These are phyloP conservation scores for Berberis vulgaris DNA, from an alignment of 164 flowering plant species.

Conservation along the genomic window DNA sequence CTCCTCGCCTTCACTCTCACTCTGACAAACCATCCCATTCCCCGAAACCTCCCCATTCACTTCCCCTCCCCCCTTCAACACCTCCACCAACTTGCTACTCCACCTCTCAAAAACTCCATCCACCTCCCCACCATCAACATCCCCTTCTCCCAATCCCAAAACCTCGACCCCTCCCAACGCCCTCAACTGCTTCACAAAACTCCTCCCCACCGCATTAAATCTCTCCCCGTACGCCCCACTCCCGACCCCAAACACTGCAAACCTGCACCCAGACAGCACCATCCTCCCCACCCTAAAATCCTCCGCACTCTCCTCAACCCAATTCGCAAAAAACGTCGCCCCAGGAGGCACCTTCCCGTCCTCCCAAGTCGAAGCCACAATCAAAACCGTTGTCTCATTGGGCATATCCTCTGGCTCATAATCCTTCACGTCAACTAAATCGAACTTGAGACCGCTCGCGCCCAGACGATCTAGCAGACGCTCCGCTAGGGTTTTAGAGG, in stretches of 20 bases:
- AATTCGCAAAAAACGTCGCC: slow-evolving; percentile 49
- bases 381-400: slow-evolving; percentile 56
- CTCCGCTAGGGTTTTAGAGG: slow-evolving; percentile 71
- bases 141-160: slow-evolving; percentile 53
- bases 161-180: slow-evolving; percentile 69
- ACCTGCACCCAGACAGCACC: slow-evolving; percentile 48
- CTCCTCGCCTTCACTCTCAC: slow-evolving; percentile 35
- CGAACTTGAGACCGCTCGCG: slow-evolving; percentile 32
- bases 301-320: slow-evolving; percentile 75
- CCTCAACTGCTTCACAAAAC: slow-evolving; percentile 37
- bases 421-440: slow-evolving; percentile 52
- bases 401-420: slow-evolving; percentile 91
- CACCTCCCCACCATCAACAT: slow-evolving; percentile 68
- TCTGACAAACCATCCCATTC: not conserved
- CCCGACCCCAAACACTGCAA: slow-evolving; percentile 90
- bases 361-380: slow-evolving; percentile 93
- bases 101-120: slow-evolving; percentile 66
- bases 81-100: slow-evolving; percentile 39
- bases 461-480: slow-evolving; percentile 45
- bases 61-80: slow-evolving; percentile 33
- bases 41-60: slow-evolving; percentile 21
- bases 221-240: slow-evolving; percentile 59
- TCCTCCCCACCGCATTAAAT: slow-evolving; percentile 65
- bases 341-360: slow-evolving; percentile 59
- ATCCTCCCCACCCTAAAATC: slow-evolving; percentile 82